These are phyloP conservation scores for Kitagawia praeruptora DNA, from an alignment of 129 eudicot species.

Conservation along the genomic window DNA sequence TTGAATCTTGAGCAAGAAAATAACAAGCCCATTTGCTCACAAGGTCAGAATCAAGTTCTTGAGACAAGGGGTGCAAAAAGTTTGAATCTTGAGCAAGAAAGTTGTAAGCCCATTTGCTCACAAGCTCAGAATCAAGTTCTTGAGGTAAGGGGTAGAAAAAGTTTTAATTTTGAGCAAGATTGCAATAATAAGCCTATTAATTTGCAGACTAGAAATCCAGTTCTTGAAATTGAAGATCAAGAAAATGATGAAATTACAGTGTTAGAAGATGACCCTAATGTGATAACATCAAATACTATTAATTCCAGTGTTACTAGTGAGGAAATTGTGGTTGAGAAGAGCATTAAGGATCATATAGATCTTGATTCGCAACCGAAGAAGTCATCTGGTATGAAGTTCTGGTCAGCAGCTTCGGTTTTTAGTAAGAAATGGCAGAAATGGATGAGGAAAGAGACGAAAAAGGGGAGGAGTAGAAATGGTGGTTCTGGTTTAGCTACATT, in stretches of 20 bases:
- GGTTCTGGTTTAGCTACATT: constrained; percentile 38
- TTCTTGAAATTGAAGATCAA: constrained; percentile 32
- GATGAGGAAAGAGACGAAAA: constrained; percentile 61
- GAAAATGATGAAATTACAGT: constrained; percentile 29
- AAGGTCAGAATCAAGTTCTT: background rate
- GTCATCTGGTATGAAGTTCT: constrained; percentile 37
- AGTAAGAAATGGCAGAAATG: constrained; percentile 82
- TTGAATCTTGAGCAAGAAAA: constrained; percentile 45
- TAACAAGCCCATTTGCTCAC: constrained; percentile 12
- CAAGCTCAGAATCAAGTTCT: background rate
- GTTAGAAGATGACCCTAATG: constrained; percentile 12
- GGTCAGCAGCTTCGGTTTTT: constrained; percentile 90
- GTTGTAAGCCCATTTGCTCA: background rate
- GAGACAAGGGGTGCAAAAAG: background rate
- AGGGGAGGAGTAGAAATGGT: constrained; percentile 31
- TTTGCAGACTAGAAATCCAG: constrained; percentile 22
- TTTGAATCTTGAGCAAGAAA: background rate
- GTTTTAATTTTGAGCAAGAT: background rate
- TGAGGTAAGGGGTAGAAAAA: background rate
- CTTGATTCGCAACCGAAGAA: constrained; percentile 61
- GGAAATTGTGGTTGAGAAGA: constrained; percentile 31
- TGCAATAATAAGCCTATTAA: background rate
- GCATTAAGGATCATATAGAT: constrained; percentile 80
- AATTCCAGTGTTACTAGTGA: constrained; percentile 7
- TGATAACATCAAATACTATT: background rate